Percentiles rank a stretch among this genome's conserved stretches.
Evolutionary conservation across 2,329 filamentous ascomycete genomes (phyloP).

Genomic region (Fusarium pseudograminearum): DNA sequence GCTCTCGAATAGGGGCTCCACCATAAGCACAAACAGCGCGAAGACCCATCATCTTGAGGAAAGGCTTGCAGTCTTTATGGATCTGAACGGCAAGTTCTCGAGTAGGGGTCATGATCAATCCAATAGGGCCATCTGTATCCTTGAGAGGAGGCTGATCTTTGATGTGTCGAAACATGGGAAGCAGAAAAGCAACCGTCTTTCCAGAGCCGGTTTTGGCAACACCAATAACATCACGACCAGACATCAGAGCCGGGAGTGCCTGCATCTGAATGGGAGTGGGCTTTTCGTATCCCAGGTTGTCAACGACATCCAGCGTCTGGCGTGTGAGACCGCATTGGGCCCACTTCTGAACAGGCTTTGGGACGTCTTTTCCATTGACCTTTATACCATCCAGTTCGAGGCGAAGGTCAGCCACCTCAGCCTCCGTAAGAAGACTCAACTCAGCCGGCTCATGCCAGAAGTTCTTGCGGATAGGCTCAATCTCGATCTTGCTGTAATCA

Average conservation of each 20-base stretch:
- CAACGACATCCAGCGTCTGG: constrained; percentile 87
- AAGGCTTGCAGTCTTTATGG: constrained; percentile 93
- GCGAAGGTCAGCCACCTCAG: constrained; percentile 83
- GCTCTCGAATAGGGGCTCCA: constrained; percentile 94
- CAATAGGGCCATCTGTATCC: constrained; percentile 87
- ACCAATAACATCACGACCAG: constrained; percentile 92
- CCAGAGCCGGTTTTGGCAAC: constrained; percentile 98
- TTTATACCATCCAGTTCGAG: constrained; percentile 96
- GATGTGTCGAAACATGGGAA: constrained; percentile 98
- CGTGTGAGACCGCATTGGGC: constrained; percentile 92
- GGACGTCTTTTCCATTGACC: constrained; percentile 86
- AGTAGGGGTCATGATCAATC: constrained; percentile 92
- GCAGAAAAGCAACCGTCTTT: constrained; percentile 94
- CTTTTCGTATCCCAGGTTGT: constrained; percentile 83
- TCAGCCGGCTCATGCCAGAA: constrained; percentile 95
- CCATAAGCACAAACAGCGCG: constrained; percentile 94
- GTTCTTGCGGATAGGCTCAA: constrained; percentile 89
- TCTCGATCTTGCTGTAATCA: constrained; percentile 87
- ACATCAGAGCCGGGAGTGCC: constrained; percentile 95
- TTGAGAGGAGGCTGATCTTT: constrained; percentile 89
- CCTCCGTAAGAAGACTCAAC: constrained; percentile 83
- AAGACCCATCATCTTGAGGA: constrained; percentile 86
- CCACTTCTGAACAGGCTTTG: constrained; percentile 96
- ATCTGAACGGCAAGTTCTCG: constrained; percentile 95
- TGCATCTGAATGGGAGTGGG: constrained; percentile 96